Evolutionary conservation across 2,329 filamentous ascomycete species (phyloP).

Genomic region (Colletotrichum somersetense): DNA sequence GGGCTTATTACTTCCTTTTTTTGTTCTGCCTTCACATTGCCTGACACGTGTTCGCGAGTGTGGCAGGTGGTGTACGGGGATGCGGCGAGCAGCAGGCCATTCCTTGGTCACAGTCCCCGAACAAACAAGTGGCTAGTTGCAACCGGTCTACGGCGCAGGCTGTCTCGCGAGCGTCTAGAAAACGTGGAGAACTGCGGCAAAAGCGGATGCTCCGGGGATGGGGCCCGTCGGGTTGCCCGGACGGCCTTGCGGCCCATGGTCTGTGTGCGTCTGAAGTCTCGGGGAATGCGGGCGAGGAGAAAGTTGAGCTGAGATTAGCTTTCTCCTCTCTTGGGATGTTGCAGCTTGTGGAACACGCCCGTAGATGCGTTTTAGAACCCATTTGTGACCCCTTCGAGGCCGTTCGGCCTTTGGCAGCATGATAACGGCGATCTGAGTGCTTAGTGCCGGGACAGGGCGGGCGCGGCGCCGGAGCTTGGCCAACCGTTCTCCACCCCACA

Average conservation of each 20-base stretch:
- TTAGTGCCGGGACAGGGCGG: not conserved
- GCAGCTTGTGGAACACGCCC: not conserved
- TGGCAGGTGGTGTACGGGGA: not conserved
- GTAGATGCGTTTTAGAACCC: not conserved
- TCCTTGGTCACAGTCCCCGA: constrained; percentile 3
- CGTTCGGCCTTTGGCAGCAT: not conserved
- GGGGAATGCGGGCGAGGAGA: not conserved
- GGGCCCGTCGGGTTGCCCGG: not conserved
- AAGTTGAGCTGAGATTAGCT: constrained; percentile 10
- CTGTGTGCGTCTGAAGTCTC: constrained; percentile 32
- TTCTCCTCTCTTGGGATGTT: constrained; percentile 19
- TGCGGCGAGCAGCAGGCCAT: not conserved
- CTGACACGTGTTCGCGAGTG: not conserved
- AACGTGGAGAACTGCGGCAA: constrained; percentile 6
- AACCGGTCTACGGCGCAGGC: not conserved
- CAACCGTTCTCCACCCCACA: not conserved
- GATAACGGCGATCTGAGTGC: not conserved
- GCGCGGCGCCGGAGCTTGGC: constrained; percentile 4
- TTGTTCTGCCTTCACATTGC: not conserved
- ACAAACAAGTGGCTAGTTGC: not conserved
- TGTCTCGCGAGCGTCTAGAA: constrained; percentile 24
- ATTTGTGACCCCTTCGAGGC: not conserved
- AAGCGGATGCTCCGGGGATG: not conserved
- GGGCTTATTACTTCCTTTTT: not conserved
- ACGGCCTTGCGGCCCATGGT: not conserved